Percentiles rank a stretch among this genome's conserved stretches.
Evolutionary conservation across 2,329 filamentous ascomycete genomes (phyloP).

Genomic region (Golovinomyces cichoracearum): DNA sequence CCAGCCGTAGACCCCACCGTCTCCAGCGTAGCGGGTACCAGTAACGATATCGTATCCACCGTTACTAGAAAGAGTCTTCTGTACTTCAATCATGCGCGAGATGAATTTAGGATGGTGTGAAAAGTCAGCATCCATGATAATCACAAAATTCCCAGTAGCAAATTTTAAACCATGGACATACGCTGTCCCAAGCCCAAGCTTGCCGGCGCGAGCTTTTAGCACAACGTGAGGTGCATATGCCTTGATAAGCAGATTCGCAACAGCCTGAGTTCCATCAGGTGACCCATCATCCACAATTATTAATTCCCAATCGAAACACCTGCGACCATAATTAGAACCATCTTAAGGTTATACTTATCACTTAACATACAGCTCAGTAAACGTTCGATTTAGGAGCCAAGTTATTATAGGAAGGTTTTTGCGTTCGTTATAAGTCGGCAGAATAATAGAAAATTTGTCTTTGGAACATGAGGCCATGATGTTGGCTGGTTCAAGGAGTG

Average conservation of each 20-base stretch:
- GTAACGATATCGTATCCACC: slow-evolving; percentile 88
- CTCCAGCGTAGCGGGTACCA: slow-evolving; percentile 72
- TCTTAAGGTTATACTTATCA: not conserved
- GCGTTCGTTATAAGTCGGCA: slow-evolving; percentile 97
- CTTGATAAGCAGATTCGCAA: slow-evolving; percentile 73
- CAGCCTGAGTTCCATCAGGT: slow-evolving; percentile 76
- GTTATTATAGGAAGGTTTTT: slow-evolving; percentile 86
- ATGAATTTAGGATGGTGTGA: slow-evolving; percentile 99
- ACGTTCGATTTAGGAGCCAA: slow-evolving; percentile 80
- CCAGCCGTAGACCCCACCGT: slow-evolving; percentile 86
- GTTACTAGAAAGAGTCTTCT: slow-evolving; percentile 26
- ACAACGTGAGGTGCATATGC: slow-evolving; percentile 57
- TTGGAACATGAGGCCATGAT: slow-evolving; percentile 13
- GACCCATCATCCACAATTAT: slow-evolving; percentile 97
- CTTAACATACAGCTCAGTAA: slow-evolving; percentile 49
- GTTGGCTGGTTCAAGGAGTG: no score
- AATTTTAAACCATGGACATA: slow-evolving; percentile 35
- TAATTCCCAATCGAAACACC: slow-evolving; percentile 86
- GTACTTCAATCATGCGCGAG: slow-evolving; percentile 65
- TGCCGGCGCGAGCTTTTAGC: slow-evolving; percentile 72
- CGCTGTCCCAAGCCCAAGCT: slow-evolving; percentile 13
- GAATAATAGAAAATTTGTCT: slow-evolving; percentile 87
- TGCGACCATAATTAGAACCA: slow-evolving; percentile 16
- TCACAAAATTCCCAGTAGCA: slow-evolving; percentile 74
- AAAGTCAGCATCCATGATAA: slow-evolving; percentile 99